Base-by-base conservation (phyloP, 129 eudicot genomes). In the Tagetes patula region DNA sequence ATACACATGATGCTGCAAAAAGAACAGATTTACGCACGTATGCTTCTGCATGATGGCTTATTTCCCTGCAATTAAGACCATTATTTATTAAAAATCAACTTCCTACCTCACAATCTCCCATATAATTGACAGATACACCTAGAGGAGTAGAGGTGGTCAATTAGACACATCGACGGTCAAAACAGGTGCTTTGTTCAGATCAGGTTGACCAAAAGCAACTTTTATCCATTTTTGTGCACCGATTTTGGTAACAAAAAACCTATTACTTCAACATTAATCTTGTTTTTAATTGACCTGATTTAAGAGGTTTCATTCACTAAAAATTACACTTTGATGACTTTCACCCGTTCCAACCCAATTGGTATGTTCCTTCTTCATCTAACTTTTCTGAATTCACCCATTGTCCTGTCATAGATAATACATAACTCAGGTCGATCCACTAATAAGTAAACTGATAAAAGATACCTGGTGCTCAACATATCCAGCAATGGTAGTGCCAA, bases 11-110 rank as follows among this genome's bases (percentile, higher is more conserved):
- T 66, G 96, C 96, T 3, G 98, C 91, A 84, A 84, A 93, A 54
- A 93, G 96, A 62, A 80, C 96, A 65, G 96, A 75, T 75, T 84
- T 87, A 74, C 98, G 84, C 52, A 90, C 98, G 83, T 84, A 93
- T 62, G 98, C 87, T 83, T 93, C 98, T 33, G 59, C 83, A 63
- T 93, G 98, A 82, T 86, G 84, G 56, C 86, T 85, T 81, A 93
- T 72, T 36, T 59, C 87, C 92, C 98, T 93, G 89, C 80, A 77
- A 64, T 49, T 80, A 10, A 49, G 8, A 2, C 65, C 54, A 40
- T 10, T 12, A 14, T 0, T 63, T 50, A n/a, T 4, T 6, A 31
- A 42, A 71, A 38, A 54, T 4, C 1, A 76, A 68, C 61, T 67
- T 46, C 39, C 30, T 55, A 36, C 65, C 59, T 49, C 33, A 11